Evolutionary conservation across 2,329 filamentous ascomycete genomes (phyloP), one percentile per base, ranked within the genome.

Genomic region (Madurella mycetomatis): DNA sequence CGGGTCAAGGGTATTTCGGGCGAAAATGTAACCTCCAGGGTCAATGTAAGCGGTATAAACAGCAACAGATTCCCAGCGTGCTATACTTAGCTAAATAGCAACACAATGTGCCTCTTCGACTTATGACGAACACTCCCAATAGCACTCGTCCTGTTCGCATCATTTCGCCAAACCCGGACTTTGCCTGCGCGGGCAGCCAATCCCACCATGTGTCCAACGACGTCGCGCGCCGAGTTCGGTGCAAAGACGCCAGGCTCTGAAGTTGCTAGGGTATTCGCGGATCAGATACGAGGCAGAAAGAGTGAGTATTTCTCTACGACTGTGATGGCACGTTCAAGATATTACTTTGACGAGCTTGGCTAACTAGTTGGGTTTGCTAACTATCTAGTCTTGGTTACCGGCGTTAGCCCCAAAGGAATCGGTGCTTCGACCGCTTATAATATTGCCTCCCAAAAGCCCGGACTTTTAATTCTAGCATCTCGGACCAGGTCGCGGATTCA

Each of bases 371-470:
- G 25, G 7, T 41, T n/a, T n/a, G 13, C 15, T 18, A 51, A 13
- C 31, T n/a, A n/a, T n/a, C 16, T 11, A 73, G 71, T 76, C 30
- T 54, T 74, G 39, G 63, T 75, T 47, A 77, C 75, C 0, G 74
- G 75, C 5, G 65, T 76, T 54, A 69, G 72, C 9, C 74, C 72
- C 2, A 65, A 66, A 9, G 70, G 74, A 37, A 71, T 77, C 11
- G 74, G 74, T 11, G 67, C 69, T 37, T 64, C 70, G 1, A 75
- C 73, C 0, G 73, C 70, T 2, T 51, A 71, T 11, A 72, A 73
- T 16, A 71, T 79, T 41, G 76, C 76, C 3, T 71, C 75, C 0
- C 75, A 78, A 48, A 61, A 61, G 3, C 74, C 76, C 0, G 64
- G 62, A 0, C 64, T 66, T 16, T 69, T 80, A 16, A 70, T 76